Evolutionary conservation across 1,284 basidiomycete genomes (phyloP).

Genomic region (Sporisorium scitamineum): DNA sequence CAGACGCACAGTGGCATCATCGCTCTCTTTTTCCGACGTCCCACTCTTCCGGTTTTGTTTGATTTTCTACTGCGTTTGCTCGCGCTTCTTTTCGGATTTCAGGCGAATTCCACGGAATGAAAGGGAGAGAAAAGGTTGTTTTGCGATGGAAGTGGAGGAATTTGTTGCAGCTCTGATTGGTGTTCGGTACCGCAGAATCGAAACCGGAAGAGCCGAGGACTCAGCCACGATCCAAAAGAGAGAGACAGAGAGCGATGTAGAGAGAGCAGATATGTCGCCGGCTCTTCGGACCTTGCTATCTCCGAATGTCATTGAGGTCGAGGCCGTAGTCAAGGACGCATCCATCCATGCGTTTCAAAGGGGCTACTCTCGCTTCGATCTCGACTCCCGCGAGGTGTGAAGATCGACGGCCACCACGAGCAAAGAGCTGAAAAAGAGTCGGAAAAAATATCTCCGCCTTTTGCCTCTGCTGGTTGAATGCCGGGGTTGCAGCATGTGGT

Average conservation of each 20-base stretch:
- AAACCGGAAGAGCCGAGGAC: background rate
- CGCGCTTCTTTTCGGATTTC: background rate
- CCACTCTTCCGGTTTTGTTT: constrained; percentile 1
- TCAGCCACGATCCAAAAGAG: background rate
- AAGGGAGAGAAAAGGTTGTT: constrained; percentile 6
- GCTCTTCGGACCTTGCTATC: background rate
- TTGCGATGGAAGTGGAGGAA: background rate
- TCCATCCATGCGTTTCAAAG: background rate
- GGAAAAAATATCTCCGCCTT: background rate
- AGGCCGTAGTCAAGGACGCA: background rate
- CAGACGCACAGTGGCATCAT: constrained; percentile 8
- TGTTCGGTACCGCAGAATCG: background rate
- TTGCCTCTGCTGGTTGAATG: background rate
- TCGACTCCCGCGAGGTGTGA: background rate
- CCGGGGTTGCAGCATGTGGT: constrained; percentile 7
- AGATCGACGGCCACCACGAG: background rate
- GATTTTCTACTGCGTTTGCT: too few relatives aligned
- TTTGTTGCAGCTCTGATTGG: background rate
- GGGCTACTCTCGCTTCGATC: background rate
- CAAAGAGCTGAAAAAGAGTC: background rate
- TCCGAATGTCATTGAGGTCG: background rate
- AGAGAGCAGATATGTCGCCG: background rate
- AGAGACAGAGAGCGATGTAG: too few relatives aligned
- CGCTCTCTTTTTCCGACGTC: background rate
- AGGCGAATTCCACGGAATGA: constrained; percentile 7